These are phyloP conservation scores for Trichoderma parareesei DNA, from an alignment of 495 filamentous ascomycete species.

Conservation along the genomic window DNA sequence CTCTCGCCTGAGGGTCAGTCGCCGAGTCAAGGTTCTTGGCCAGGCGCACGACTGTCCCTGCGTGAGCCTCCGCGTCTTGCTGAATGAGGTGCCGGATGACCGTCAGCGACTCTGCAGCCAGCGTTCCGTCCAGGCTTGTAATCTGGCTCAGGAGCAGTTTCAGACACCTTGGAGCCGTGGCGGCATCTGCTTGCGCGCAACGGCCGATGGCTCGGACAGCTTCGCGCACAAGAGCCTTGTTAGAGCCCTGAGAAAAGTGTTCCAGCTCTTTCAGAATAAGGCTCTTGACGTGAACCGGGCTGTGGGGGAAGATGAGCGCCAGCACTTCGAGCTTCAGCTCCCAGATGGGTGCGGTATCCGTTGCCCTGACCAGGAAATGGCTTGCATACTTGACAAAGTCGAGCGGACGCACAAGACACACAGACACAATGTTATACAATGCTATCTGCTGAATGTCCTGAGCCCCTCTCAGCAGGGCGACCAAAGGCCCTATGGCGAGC, in stretches of 20 bases:
- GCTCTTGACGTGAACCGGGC: slow-evolving; percentile 63
- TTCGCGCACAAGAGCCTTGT: slow-evolving; percentile 73
- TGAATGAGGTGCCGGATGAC: slow-evolving; percentile 95
- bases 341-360: slow-evolving; percentile 78
- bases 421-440: slow-evolving; percentile 86
- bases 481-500: slow-evolving; percentile 67
- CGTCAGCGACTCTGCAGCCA: slow-evolving; percentile 85
- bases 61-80: slow-evolving; percentile 70
- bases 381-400: slow-evolving; percentile 75
- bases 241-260: slow-evolving; percentile 74
- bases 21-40: slow-evolving; percentile 84
- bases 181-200: slow-evolving; percentile 71
- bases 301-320: slow-evolving; percentile 80
- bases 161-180: slow-evolving; percentile 67
- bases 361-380: slow-evolving; percentile 77
- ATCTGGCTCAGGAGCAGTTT: slow-evolving; percentile 76
- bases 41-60: slow-evolving; percentile 73
- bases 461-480: slow-evolving; percentile 74
- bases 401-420: slow-evolving; percentile 63
- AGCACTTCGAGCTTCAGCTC: slow-evolving; percentile 84
- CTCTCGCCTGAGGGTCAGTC: slow-evolving; percentile 75
- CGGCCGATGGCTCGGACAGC: slow-evolving; percentile 86
- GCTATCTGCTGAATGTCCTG: slow-evolving; percentile 83
- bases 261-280: slow-evolving; percentile 87
- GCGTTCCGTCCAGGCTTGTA: slow-evolving; percentile 70